phyloP scores from a whole-genome alignment of 176 grass and related monocot species.

The Tillandsia fasciculata region DNA sequence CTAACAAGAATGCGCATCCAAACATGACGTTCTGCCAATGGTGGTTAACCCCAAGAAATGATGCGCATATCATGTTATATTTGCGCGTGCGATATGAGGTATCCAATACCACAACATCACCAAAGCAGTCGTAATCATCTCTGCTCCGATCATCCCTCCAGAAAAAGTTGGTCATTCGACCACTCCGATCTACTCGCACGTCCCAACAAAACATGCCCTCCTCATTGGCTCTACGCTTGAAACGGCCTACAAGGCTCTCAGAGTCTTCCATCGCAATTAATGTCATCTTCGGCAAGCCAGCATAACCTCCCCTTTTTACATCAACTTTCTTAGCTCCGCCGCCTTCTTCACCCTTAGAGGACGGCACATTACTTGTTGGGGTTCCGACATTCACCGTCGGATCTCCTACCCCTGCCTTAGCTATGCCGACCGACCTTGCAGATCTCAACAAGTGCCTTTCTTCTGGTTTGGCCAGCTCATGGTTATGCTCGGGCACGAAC shows the following conservation, averaged over 20 bases:
- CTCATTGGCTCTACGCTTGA: no score
- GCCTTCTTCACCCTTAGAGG: no score
- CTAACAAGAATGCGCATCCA: constrained; percentile 62
- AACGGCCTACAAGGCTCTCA: no score
- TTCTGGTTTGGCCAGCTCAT: constrained; percentile 73
- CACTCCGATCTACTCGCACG: constrained; percentile 69
- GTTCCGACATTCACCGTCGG: no score
- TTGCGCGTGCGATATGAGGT: constrained; percentile 58
- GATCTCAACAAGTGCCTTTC: constrained; percentile 83
- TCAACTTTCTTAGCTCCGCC: no score
- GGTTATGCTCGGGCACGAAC: constrained; percentile 72
- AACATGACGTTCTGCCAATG: constrained; percentile 80
- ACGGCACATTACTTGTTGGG: no score
- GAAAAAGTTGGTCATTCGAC: constrained; percentile 64
- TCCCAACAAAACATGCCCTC: constrained; percentile 93
- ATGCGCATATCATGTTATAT: constrained; percentile 52
- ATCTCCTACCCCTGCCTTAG: constrained; percentile 47
- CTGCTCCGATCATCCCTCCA: constrained; percentile 68
- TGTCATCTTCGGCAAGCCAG: no score
- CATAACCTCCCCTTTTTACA: no score
- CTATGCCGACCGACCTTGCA: constrained; percentile 47
- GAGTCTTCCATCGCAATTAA: no score
- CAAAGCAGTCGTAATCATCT: constrained; percentile 79
- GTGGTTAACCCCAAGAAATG: constrained; percentile 77
- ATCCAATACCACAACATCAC: constrained; percentile 76